phyloP scores from a whole-genome alignment of 1,284 basidiomycete species.

The Sutorius eximius region DNA sequence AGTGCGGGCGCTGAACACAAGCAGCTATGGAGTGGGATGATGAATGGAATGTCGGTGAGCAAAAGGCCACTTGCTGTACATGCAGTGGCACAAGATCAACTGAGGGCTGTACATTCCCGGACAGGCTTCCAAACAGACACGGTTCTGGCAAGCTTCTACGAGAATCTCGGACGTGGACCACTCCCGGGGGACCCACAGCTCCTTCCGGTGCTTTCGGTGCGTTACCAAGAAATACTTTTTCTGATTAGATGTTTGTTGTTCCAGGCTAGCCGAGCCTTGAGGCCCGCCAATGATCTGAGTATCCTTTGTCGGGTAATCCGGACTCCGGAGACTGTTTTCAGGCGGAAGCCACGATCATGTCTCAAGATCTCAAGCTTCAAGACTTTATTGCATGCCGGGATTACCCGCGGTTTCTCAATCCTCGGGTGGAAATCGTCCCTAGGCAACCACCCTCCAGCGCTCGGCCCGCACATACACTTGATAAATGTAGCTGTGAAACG shows the following conservation, averaged over 20 bases:
- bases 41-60: neutral
- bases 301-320: too few relatives aligned
- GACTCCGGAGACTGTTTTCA: too few relatives aligned
- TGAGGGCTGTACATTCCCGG: constrained; percentile 9
- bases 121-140: neutral
- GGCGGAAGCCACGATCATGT: too few relatives aligned
- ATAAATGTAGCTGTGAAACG: neutral
- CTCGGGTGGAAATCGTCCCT: constrained; percentile 2
- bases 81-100: neutral
- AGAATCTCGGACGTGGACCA: neutral
- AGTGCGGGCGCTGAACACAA: neutral
- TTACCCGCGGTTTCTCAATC: neutral
- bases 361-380: too few relatives aligned
- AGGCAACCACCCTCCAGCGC: constrained; percentile 1
- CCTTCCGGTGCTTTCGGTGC: neutral
- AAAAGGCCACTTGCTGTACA: constrained; percentile 16
- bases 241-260: constrained; percentile 13
- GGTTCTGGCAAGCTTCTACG: neutral
- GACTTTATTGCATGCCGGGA: too few relatives aligned
- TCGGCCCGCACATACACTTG: too few relatives aligned
- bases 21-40: constrained; percentile 2
- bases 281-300: too few relatives aligned
- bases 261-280: neutral
- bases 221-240: neutral
- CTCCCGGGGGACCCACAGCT: neutral